These are phyloP conservation scores for Beauveria caledonica DNA, from an alignment of 2,329 filamentous ascomycete genomes.

Conservation along the genomic window DNA sequence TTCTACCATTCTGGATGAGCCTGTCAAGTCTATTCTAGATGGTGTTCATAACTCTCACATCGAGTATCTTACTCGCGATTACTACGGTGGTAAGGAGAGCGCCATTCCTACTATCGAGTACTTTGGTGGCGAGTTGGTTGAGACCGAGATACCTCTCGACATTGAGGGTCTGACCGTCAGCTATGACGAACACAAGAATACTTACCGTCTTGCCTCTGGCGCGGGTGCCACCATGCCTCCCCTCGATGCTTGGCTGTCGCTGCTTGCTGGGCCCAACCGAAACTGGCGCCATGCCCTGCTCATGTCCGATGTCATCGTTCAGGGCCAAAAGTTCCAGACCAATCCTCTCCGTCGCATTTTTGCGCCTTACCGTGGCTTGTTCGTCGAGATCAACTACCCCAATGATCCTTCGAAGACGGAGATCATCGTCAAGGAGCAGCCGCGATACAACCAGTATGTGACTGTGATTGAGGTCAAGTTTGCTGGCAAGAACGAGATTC, in stretches of 20 bases:
- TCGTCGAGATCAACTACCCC: constrained; percentile 79
- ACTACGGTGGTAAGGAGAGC: constrained; percentile 66
- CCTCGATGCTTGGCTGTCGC: constrained; percentile 74
- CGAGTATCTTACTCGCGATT: constrained; percentile 64
- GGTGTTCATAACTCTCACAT: constrained; percentile 87
- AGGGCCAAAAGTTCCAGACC: constrained; percentile 93
- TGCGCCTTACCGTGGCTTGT: constrained; percentile 73
- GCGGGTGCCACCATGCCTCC: constrained; percentile 68
- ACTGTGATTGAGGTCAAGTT: constrained; percentile 83
- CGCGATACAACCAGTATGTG: constrained; percentile 74
- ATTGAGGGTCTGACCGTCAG: constrained; percentile 80
- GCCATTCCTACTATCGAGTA: constrained; percentile 85
- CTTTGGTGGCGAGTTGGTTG: constrained; percentile 81
- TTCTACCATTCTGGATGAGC: constrained; percentile 83
- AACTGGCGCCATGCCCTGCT: constrained; percentile 96
- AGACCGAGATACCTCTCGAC: constrained; percentile 63
- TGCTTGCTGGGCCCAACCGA: constrained; percentile 76
- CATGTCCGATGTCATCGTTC: constrained; percentile 85
- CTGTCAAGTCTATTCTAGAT: constrained; percentile 89
- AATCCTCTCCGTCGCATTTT: constrained; percentile 93
- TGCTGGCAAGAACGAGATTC: constrained; percentile 67
- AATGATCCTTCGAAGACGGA: constrained; percentile 75
- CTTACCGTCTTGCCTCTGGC: constrained; percentile 73
- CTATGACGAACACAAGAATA: constrained; percentile 68
- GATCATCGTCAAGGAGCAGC: constrained; percentile 82